Base-by-base conservation (phyloP, 2,329 filamentous ascomycete species). In the Penicillium digitatum region DNA sequence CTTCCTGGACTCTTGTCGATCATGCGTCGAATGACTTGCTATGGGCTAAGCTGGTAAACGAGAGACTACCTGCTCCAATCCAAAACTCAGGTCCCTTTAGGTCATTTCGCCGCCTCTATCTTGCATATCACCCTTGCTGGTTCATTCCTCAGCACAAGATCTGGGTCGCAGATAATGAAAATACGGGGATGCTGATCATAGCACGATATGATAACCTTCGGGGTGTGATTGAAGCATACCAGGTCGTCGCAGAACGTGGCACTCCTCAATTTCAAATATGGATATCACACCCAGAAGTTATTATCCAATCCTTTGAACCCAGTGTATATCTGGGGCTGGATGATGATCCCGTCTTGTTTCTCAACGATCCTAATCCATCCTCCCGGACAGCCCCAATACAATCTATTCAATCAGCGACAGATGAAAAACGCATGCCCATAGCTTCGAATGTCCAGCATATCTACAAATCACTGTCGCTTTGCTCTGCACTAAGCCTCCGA, bases 211-310 rank as follows among this genome's bases (percentile, higher is more conserved):
- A 96, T 68, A 82, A 85, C 43, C 75, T 82, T 4, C 79, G 83
- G 40, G 88, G 87, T 16, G 86, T 85, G 63, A 95, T 96, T 53
- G 89, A 94, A 73, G 90, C 84, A 3, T 90, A 92, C 68, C 82
- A 87, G 16, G 76, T 96, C 16, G 76, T 92, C 4, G 89, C 88
- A 1, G 81, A 85, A 49, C 80, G 85, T 49, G 76, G 76, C 1
- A 71, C 74, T 24, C 79, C 82, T 7, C 76, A 76, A 2, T 80
- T 85, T 48, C 77, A 85, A 57, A 73, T 79, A 3, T 95, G 89
- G 89, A 74, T 82, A 45, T 81, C 80, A 56, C 81, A 92, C 55
- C 74, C 75, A 12, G 75, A 84, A 18, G 86, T 90, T 16, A 79
- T 87, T 31, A 87, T 95, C 32, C 84, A 89, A 62, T 79, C 81